These are phyloP conservation scores for Ogataea nitratoaversa DNA, from an alignment of 805 yeast species.

Conservation along the genomic window DNA sequence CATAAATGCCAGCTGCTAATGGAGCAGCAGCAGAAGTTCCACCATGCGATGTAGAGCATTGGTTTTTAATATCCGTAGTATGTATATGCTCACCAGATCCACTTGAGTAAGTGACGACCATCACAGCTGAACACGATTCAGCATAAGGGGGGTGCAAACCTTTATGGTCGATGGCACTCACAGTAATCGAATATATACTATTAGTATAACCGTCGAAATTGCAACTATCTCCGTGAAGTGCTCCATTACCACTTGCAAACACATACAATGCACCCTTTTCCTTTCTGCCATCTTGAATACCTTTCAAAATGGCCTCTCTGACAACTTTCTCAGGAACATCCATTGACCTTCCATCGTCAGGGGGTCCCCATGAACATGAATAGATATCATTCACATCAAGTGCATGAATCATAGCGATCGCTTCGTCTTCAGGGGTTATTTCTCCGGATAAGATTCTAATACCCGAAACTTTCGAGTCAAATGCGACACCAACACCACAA, in stretches of 20 bases:
- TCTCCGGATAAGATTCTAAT: constrained; percentile 81
- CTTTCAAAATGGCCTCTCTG: constrained; percentile 77
- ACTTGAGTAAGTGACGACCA: constrained; percentile 90
- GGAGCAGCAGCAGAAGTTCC: constrained; percentile 99
- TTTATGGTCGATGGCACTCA: constrained; percentile 85
- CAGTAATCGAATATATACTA: constrained; percentile 90
- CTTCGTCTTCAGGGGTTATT: constrained; percentile 84
- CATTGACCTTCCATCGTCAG: constrained; percentile 85
- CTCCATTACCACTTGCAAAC: constrained; percentile 97
- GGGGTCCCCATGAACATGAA: constrained; percentile 98
- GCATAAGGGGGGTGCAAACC: constrained; percentile 87
- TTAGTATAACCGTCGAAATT: constrained; percentile 97
- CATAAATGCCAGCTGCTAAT: constrained; percentile 91
- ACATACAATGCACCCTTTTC: constrained; percentile 86
- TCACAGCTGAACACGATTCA: constrained; percentile 90
- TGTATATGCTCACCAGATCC: constrained; percentile 88
- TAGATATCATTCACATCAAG: constrained; percentile 86
- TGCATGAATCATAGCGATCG: constrained; percentile 77
- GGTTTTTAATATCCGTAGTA: constrained; percentile 71
- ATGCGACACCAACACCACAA: constrained; percentile 98
- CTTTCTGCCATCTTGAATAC: constrained; percentile 74
- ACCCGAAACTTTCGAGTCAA: constrained; percentile 80
- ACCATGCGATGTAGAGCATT: constrained; percentile 76
- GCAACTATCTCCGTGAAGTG: constrained; percentile 76
- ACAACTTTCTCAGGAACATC: constrained; percentile 81